Evolutionary conservation across 2,329 filamentous ascomycete genomes (phyloP), one percentile per base, ranked within the genome.

Genomic region (Colletotrichum scovillei): DNA sequence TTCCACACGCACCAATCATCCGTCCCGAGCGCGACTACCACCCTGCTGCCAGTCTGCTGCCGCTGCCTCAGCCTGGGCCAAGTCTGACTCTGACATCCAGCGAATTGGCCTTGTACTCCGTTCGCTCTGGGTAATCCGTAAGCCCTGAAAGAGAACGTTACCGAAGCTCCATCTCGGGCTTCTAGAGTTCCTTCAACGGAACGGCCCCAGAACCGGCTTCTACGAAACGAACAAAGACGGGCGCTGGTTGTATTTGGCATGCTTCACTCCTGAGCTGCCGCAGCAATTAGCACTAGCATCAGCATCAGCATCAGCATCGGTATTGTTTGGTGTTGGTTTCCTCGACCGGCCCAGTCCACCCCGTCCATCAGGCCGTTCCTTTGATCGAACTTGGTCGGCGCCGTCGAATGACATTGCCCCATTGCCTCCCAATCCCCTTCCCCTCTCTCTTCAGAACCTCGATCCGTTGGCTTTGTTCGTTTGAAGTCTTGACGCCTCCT

Each of bases 1-100:
- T 32, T 32, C 28, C 22, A n/a, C n/a, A 55, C 30, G 8, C 66
- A 32, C 71, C 71, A 70, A 70, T 72, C 71, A 74, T 57, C 57
- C 32, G 58, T 62, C 67, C 57, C 62, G 46, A 46, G 70, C 63
- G 46, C 66, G 42, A 73, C 71, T 55, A 53, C 53, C 67, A 66
- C 30, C 53, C 52, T 62, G 55, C 55, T 55, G 38, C 38, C 67
- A 66, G 19, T 38, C 52, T 62, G 55, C 52, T 62, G 55, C 42
- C 60, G 16, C 14, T 14, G 8, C 28, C 52, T 42, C 38, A 42
- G 38, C 14, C 42, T 28, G 35, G 38, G 30, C 64, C 52, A 57
- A 24, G 59, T 60, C 35, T 19, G 56, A 24, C n/a, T 63, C 24
- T 63, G 71, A 52, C 67, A 62, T 49, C 58, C 38, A 53, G 42